Conservation (phyloP, 495 filamentous ascomycete genomes). For the Penicillium dipodomyicola region DNA sequence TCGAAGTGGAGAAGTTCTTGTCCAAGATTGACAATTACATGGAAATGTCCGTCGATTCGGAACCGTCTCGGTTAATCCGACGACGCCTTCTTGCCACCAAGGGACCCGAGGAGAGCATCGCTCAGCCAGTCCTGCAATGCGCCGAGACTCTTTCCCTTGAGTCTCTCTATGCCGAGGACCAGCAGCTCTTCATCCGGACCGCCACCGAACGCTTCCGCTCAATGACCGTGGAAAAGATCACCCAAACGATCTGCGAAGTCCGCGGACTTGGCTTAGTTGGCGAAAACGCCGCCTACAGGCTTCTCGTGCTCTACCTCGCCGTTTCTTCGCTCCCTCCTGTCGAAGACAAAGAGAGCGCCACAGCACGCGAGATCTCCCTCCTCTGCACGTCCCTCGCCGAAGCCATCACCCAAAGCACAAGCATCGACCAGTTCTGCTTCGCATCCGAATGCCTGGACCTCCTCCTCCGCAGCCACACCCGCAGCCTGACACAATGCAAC, state of each 20-base stretch:
- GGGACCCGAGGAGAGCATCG: slow-evolving; percentile 31
- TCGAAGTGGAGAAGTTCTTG: slow-evolving; percentile 40
- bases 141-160: slow-evolving; percentile 39
- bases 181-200: slow-evolving; percentile 42
- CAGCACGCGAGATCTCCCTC: slow-evolving; percentile 37
- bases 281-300: slow-evolving; percentile 30
- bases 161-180: slow-evolving; percentile 43
- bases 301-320: slow-evolving; percentile 42
- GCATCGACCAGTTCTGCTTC: slow-evolving; percentile 55
- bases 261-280: slow-evolving; percentile 35
- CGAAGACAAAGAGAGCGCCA: slow-evolving; percentile 41
- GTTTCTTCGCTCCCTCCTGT: slow-evolving; percentile 31
- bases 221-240: slow-evolving; percentile 32
- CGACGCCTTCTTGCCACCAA: slow-evolving; percentile 40
- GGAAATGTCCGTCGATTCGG: slow-evolving; percentile 40
- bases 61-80: slow-evolving; percentile 36
- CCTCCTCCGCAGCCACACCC: slow-evolving; percentile 55
- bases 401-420: slow-evolving; percentile 35
- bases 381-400: slow-evolving; percentile 35
- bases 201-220: slow-evolving; percentile 38
- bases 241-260: slow-evolving; percentile 34
- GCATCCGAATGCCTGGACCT: slow-evolving; percentile 52
- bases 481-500: slow-evolving; percentile 64
- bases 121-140: slow-evolving; percentile 35
- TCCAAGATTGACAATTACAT: slow-evolving; percentile 42